Percentiles rank a stretch among this genome's conserved stretches.
phyloP scores from a whole-genome alignment of 1,284 basidiomycete genomes.

The Chiua sp. region DNA sequence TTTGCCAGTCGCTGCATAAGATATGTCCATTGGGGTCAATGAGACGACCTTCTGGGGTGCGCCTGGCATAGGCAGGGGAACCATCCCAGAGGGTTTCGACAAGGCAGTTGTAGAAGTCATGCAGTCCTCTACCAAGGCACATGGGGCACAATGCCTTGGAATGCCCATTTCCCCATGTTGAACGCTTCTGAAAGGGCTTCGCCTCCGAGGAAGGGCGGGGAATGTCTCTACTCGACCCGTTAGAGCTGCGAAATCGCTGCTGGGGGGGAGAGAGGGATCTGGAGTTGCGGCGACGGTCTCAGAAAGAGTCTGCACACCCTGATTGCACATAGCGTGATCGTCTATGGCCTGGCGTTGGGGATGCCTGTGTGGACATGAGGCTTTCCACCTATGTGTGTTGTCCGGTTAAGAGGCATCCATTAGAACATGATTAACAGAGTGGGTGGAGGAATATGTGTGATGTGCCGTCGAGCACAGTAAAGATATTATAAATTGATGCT shows the following conservation, averaged over 20 bases:
- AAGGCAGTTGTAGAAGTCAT: background rate
- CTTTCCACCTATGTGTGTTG: background rate
- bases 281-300: no score
- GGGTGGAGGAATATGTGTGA: no score
- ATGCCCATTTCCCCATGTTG: background rate
- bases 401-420: background rate
- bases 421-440: no score
- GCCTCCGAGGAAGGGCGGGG: background rate
- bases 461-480: no score
- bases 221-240: no score
- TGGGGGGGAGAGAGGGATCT: background rate
- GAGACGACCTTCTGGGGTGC: background rate
- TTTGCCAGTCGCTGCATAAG: background rate
- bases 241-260: background rate
- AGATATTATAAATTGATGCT: no score
- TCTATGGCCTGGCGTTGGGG: background rate
- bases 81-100: background rate
- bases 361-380: background rate
- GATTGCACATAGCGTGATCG: no score
- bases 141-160: background rate
- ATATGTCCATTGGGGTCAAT: background rate
- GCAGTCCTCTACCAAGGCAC: background rate
- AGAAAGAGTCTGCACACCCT: no score
- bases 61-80: background rate
- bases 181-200: background rate